Evolutionary conservation across 352 stramenopile species (phyloP).

Genomic region (Globisporangium yorkense): DNA sequence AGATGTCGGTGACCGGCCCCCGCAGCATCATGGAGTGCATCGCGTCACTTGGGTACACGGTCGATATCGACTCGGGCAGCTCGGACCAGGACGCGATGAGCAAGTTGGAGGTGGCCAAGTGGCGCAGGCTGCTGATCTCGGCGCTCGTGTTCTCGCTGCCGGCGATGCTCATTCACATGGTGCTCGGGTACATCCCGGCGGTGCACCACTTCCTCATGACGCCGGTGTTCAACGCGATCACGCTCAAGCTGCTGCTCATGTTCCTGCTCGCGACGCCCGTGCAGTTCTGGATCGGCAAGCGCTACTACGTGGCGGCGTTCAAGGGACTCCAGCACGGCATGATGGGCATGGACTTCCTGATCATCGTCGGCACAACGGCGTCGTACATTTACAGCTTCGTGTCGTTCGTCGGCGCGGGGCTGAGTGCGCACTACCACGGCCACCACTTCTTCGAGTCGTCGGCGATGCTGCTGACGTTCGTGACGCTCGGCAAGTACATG

Average conservation of each 20-base stretch:
- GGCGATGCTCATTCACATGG: conserved; percentile 84
- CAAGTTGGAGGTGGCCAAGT: conserved; percentile 72
- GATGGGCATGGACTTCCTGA: conserved; percentile 89
- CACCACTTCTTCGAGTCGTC: conserved; percentile 89
- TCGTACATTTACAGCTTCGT: conserved; percentile 86
- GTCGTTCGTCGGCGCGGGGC: conserved; percentile 57
- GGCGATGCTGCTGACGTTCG: conserved; percentile 82
- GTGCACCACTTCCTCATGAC: conserved; percentile 69
- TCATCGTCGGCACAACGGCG: conserved; percentile 77
- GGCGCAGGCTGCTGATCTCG: conserved; percentile 60
- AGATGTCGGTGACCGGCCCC: conserved; percentile 66
- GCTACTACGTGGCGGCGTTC: conserved; percentile 80
- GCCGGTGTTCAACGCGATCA: conserved; percentile 67
- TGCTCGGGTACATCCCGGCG: conserved; percentile 72
- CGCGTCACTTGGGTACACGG: conserved; percentile 48
- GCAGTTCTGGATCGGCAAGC: conserved; percentile 73
- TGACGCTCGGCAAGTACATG: conserved; percentile 87
- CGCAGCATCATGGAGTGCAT: conserved; percentile 73
- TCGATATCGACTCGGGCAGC: conserved; percentile 45
- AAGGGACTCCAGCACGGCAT: conserved; percentile 79
- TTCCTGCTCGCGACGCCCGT: conserved; percentile 79
- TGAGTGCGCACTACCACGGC: conserved; percentile 58
- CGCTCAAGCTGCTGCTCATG: conserved; percentile 78
- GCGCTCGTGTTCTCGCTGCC: conserved; percentile 82
- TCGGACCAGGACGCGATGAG: conserved; percentile 60